Evolutionary conservation across 2,329 filamentous ascomycete species (phyloP).

Genomic region (Aspergillus pseudoterreus): DNA sequence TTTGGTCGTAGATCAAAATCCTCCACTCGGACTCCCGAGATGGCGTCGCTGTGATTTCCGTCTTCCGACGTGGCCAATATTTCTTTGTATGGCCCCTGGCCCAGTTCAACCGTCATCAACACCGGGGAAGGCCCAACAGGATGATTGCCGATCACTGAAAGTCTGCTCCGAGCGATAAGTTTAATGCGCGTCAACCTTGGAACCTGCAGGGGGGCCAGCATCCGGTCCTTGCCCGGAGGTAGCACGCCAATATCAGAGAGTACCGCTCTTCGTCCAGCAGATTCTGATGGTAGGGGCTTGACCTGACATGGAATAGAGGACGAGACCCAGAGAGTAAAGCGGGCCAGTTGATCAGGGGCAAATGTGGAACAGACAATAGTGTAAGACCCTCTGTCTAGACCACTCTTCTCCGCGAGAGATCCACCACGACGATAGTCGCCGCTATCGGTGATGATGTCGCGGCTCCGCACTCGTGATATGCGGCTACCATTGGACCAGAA

Average conservation of each 20-base stretch:
- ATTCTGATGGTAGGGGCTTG: slow-evolving; percentile 63
- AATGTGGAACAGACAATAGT: slow-evolving; percentile 90
- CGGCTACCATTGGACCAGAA: slow-evolving; percentile 73
- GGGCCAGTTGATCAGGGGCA: slow-evolving; percentile 70
- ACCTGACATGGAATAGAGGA: slow-evolving; percentile 55
- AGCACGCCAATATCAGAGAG: slow-evolving; percentile 46
- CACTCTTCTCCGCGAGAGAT: slow-evolving; percentile 61
- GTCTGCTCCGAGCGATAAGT: slow-evolving; percentile 50
- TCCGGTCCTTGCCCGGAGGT: slow-evolving; percentile 49
- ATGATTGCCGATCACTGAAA: slow-evolving; percentile 37
- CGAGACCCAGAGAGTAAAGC: slow-evolving; percentile 72
- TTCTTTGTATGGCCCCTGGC: slow-evolving; percentile 64
- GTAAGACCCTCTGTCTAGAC: slow-evolving; percentile 69
- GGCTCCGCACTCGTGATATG: slow-evolving; percentile 62
- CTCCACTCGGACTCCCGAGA: slow-evolving; percentile 62
- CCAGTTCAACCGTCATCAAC: slow-evolving; percentile 68
- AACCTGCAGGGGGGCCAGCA: slow-evolving; percentile 51
- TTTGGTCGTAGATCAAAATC: slow-evolving; percentile 72
- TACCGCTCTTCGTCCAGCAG: slow-evolving; percentile 68
- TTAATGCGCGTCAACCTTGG: slow-evolving; percentile 60
- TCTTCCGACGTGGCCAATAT: slow-evolving; percentile 65
- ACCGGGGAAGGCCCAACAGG: slow-evolving; percentile 50
- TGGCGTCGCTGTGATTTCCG: slow-evolving; percentile 70
- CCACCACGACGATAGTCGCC: slow-evolving; percentile 85
- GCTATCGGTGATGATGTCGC: slow-evolving; percentile 77